Conservation (phyloP, 2,329 filamentous ascomycete genomes). For the Sarocladium kiliense region DNA sequence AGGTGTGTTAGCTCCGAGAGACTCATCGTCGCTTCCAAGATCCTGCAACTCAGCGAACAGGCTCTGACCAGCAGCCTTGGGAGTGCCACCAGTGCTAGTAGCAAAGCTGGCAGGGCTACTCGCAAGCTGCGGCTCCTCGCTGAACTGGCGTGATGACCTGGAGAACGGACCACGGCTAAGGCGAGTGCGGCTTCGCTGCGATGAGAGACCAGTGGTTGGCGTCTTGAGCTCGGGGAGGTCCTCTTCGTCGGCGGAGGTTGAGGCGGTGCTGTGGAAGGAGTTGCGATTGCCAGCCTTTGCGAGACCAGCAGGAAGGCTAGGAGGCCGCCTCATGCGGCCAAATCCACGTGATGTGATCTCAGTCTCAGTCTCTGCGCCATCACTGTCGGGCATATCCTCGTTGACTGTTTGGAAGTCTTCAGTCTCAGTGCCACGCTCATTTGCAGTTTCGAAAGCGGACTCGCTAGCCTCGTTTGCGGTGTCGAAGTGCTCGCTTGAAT, state of each 20-base stretch:
- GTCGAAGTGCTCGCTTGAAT: constrained; percentile 67
- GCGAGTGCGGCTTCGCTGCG: constrained; percentile 68
- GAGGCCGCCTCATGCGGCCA: constrained; percentile 35
- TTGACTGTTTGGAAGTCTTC: constrained; percentile 94
- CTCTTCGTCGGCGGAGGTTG: constrained; percentile 75
- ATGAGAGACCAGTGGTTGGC: constrained; percentile 52
- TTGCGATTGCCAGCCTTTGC: constrained; percentile 47
- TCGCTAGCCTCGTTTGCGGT: constrained; percentile 74
- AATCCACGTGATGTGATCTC: constrained; percentile 53
- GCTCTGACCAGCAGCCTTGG: constrained; percentile 57
- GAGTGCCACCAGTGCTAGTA: constrained; percentile 46
- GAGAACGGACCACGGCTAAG: constrained; percentile 57
- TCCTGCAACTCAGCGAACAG: constrained; percentile 88
- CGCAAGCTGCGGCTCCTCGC: constrained; percentile 52
- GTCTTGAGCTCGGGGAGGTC: constrained; percentile 53
- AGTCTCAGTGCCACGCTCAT: constrained; percentile 81
- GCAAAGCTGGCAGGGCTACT: constrained; percentile 56
- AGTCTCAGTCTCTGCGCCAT: constrained; percentile 85
- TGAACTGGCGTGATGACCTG: constrained; percentile 55
- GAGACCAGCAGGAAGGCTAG: constrained; percentile 32
- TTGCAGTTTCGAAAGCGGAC: constrained; percentile 60
- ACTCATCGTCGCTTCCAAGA: constrained; percentile 69
- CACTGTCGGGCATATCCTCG: constrained; percentile 72
- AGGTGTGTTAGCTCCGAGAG: constrained; percentile 51
- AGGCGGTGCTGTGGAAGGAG: constrained; percentile 83